These are phyloP conservation scores for Alloteropsis semialata DNA, from an alignment of 176 grass and related monocot genomes.

Conservation along the genomic window DNA sequence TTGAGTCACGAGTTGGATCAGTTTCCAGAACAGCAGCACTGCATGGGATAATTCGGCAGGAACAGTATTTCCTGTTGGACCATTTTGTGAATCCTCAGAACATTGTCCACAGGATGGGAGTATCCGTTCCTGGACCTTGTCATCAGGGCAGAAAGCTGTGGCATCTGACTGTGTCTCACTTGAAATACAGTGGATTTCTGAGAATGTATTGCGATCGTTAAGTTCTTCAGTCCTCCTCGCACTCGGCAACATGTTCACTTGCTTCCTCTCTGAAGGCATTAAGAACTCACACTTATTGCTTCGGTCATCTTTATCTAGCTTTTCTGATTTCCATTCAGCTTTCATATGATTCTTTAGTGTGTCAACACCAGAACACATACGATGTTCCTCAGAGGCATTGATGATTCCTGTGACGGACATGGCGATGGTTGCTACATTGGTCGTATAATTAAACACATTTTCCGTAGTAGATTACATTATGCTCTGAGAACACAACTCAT, in stretches of 20 bases:
- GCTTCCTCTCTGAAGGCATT: conserved; percentile 12
- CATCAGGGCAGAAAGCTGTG: not conserved
- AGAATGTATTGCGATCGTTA: not conserved
- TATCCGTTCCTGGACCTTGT: conserved; percentile 14
- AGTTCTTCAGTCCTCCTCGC: not conserved
- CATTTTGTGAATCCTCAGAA: conserved; percentile 27
- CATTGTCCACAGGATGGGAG: not conserved
- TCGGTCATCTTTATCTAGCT: conserved; percentile 17
- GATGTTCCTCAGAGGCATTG: not conserved
- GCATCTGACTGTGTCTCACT: not conserved
- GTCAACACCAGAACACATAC: conserved; percentile 18
- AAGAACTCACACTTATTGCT: not conserved
- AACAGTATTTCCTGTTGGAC: conserved; percentile 34
- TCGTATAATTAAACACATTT: conserved; percentile 9
- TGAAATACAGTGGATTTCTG: conserved; percentile 19
- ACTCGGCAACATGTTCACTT: not conserved
- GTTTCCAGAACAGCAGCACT: conserved; percentile 29
- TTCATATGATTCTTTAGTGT: conserved; percentile 21
- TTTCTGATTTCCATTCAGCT: conserved; percentile 28
- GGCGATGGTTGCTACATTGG: conserved; percentile 13
- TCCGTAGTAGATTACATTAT: conserved; percentile 11
- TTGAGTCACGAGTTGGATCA: conserved; percentile 10
- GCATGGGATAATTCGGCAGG: conserved; percentile 23
- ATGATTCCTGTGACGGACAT: conserved; percentile 16
- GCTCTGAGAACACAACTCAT: conserved; percentile 30